Evolutionary conservation across 2,329 filamentous ascomycete genomes (phyloP).

Genomic region (Ustulina deusta): DNA sequence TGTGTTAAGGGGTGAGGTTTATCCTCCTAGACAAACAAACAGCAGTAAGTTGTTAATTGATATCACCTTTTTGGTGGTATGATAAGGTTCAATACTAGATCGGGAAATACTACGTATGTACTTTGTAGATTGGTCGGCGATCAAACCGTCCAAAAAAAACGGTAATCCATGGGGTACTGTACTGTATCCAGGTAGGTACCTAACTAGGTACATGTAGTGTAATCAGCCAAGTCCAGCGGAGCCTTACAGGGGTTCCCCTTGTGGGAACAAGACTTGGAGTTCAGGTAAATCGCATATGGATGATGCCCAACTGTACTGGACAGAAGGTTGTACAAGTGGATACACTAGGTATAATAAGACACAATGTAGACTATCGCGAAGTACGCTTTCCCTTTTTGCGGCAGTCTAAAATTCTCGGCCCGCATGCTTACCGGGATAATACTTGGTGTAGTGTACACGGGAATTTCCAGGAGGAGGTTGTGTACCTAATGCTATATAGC

Average conservation of each 20-base stretch:
- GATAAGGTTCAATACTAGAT: slow-evolving; percentile 15
- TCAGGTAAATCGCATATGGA: slow-evolving; percentile 26
- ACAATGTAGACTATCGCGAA: neutral
- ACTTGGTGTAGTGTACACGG: neutral
- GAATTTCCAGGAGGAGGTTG: neutral
- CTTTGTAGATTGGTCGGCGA: slow-evolving; percentile 43
- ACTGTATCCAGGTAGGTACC: slow-evolving; percentile 6
- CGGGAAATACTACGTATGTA: slow-evolving; percentile 16
- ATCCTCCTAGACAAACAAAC: too few species aligned
- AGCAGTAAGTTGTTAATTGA: too few species aligned
- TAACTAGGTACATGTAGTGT: too few species aligned
- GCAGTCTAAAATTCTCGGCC: slow-evolving; percentile 18
- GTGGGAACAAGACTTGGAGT: slow-evolving; percentile 11
- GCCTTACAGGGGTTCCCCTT: slow-evolving; percentile 15
- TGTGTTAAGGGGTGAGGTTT: too few species aligned
- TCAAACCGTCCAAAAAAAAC: slow-evolving; percentile 41
- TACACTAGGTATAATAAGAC: slow-evolving; percentile 1
- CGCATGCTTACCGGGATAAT: slow-evolving; percentile 18
- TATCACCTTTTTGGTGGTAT: neutral
- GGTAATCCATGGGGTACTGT: neutral
- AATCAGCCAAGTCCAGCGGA: slow-evolving; percentile 18
- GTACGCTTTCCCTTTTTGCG: slow-evolving; percentile 28
- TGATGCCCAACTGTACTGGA: slow-evolving; percentile 25
- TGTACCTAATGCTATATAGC: slow-evolving; percentile 10
- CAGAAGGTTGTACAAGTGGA: slow-evolving; percentile 14